Evolutionary conservation across 2,329 filamentous ascomycete genomes (phyloP), one percentile per base, ranked within the genome.

Genomic region (Alternaria alternata): DNA sequence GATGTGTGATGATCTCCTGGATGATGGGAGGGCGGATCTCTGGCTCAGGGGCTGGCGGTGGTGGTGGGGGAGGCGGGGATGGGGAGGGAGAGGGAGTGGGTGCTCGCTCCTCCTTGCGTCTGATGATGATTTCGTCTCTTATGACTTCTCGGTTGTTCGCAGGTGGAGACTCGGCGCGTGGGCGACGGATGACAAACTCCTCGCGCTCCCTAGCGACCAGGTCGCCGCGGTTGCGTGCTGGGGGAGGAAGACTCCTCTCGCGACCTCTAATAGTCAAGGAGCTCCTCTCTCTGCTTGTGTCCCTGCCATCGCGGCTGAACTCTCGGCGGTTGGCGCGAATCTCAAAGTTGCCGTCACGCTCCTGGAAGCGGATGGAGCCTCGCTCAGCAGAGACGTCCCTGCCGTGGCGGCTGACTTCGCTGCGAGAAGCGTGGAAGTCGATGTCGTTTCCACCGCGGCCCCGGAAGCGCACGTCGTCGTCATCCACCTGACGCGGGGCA

Each of bases 1-100:
- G 94, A 79, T 95, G 92, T 0, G 92, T 96, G 66, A 96, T 94
- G 59, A 96, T 89, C 75, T 97, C 92, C 72, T 94, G 88, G 78
- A 94, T 91, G 68, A 96, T 92, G 1, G 90, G 91, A 34, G 93
- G 93, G 20, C 89, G 89, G 42, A 88, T 86, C 70, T 95, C 89
- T 44, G 91, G 84, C 64, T 86, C 85, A 30, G 87, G 88, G 44
- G 85, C 84, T 47, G 81, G 81, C 34, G 81, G 78, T 38, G 80
- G 80, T 39, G 79, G 80, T 42, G 80, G 79, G 43, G 82, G 81
- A 28, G 77, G 75, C 8, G 81, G 79, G 41, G 80, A 81, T 20
- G 78, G 75, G 16, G 81, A 79, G 49, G 87, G 86, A 20, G 86
- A 85, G 4, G 84, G 86, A 18, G 86, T 84, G 5, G 84, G 83